Evolutionary conservation across 148 eudicot genomes (phyloP).

Genomic region (Vaccinium darrowii): DNA sequence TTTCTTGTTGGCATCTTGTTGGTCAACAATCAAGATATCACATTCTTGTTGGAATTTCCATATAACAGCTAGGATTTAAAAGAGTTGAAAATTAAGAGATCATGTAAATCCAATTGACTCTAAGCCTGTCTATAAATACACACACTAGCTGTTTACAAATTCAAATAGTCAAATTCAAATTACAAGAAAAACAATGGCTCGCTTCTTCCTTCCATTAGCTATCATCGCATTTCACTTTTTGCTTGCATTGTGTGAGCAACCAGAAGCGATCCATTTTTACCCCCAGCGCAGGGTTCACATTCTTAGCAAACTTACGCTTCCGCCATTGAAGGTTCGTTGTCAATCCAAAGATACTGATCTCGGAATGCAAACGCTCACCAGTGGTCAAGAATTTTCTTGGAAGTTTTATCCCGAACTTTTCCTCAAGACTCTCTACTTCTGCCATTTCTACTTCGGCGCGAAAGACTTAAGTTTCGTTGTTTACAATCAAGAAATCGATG

Average conservation of each 20-base stretch:
- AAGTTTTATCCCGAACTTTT: not conserved
- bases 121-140: no score
- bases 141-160: no score
- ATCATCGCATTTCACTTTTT: not conserved
- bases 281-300: not conserved
- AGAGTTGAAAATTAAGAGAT: not conserved
- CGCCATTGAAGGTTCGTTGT: not conserved
- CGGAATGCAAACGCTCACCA: not conserved
- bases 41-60: no score
- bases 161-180: no score
- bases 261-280: not conserved
- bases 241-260: not conserved
- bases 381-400: not conserved
- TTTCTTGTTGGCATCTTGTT: no score
- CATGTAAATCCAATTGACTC: no score
- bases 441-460: not conserved
- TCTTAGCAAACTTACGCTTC: not conserved
- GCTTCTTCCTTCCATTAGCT: not conserved
- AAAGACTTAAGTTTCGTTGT: not conserved
- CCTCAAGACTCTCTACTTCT: not conserved
- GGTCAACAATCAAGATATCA: no score
- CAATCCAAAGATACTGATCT: not conserved
- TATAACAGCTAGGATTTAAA: not conserved
- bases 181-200: not conserved
- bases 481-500: not conserved